Percentiles rank a stretch among this genome's conserved stretches.
Conservation (phyloP, 495 filamentous ascomycete species). For the Hypoxylon crocopeplum region DNA sequence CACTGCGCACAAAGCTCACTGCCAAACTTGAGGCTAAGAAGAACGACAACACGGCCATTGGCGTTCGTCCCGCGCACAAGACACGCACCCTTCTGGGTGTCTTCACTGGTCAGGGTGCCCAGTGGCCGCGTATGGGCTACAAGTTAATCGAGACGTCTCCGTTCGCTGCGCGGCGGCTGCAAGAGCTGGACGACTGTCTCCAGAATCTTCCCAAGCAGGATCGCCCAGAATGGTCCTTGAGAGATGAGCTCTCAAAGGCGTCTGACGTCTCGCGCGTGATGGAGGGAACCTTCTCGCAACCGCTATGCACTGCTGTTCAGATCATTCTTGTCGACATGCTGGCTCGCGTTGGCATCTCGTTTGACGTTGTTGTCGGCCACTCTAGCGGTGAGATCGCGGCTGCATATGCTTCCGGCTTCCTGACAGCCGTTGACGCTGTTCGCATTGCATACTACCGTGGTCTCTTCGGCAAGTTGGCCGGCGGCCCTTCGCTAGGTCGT, state of each 20-base stretch:
- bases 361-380: conserved; percentile 60
- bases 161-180: no score
- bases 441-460: conserved; percentile 60
- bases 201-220: background rate
- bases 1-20: background rate
- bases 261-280: no score
- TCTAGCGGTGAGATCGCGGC: conserved; percentile 65
- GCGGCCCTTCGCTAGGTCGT: conserved; percentile 23
- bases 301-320: conserved; percentile 56
- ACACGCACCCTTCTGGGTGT: conserved; percentile 21
- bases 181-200: no score
- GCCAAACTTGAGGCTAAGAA: conserved; percentile 7
- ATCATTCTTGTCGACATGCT: conserved; percentile 58
- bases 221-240: conserved; percentile 25
- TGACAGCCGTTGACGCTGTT: conserved; percentile 50
- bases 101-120: conserved; percentile 42
- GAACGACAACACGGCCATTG: background rate
- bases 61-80: conserved; percentile 7
- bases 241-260: conserved; percentile 15
- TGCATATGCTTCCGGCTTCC: conserved; percentile 49
- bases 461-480: conserved; percentile 33
- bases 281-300: conserved; percentile 45
- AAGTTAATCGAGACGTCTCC: conserved; percentile 3
- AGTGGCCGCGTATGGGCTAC: conserved; percentile 29
- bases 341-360: conserved; percentile 41